A percentile compares a stretch with the other conserved stretches of the same genome.
Conservation (phyloP, 169 alveolate genomes). For the Cytauxzoon felis region DNA sequence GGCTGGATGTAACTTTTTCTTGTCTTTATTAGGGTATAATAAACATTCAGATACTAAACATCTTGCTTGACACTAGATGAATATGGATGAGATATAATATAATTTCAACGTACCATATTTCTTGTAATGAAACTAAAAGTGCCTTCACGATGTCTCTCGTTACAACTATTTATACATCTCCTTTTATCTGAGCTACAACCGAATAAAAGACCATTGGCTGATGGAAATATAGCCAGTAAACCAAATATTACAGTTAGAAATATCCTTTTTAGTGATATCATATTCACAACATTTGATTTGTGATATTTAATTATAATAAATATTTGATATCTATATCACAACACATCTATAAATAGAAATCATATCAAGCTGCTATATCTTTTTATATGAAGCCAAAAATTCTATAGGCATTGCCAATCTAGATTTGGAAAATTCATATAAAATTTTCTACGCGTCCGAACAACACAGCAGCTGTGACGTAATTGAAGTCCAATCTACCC, state of each 20-base stretch:
- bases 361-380: no score
- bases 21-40: conserved; percentile 24
- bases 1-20: conserved; percentile 30
- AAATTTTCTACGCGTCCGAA: no score
- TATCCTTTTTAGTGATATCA: conserved; percentile 2
- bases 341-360: no score
- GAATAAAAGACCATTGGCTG: conserved; percentile 5
- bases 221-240: conserved; percentile 4
- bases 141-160: conserved; percentile 4
- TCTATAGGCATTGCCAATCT: no score
- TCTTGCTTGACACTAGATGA: conserved; percentile 28
- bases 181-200: conserved; percentile 22
- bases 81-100: not conserved
- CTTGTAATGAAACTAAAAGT: not conserved
- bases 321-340: no score
- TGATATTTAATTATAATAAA: no score
- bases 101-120: conserved; percentile 5
- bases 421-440: no score
- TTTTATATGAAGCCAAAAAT: no score
- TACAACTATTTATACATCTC: conserved; percentile 27
- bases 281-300: no score
- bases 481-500: no score
- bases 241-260: not conserved
- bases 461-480: no score
- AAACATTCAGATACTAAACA: conserved; percentile 32